Evolutionary conservation across 2,329 filamentous ascomycete genomes (phyloP).

Genomic region (Colletotrichum sp.): DNA sequence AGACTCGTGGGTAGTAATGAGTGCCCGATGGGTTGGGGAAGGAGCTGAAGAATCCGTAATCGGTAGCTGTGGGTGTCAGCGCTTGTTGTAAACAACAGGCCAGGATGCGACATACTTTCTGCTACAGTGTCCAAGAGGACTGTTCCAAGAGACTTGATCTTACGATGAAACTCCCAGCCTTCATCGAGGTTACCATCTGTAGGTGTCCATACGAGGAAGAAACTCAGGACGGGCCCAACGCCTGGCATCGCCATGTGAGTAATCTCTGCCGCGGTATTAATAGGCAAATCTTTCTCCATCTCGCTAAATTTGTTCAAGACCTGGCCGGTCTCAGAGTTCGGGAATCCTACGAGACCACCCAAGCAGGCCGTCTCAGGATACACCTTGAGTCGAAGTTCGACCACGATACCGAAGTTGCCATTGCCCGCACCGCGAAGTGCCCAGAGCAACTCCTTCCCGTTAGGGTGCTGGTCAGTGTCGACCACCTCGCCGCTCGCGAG

Average conservation of each 20-base stretch:
- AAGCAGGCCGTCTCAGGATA: slow-evolving; percentile 30
- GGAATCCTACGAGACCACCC: slow-evolving; percentile 1
- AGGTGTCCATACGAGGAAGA: slow-evolving; percentile 6
- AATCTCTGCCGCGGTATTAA: slow-evolving; percentile 14
- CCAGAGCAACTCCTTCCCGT: slow-evolving; percentile 29
- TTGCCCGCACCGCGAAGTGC: slow-evolving; percentile 45
- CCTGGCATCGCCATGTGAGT: background rate
- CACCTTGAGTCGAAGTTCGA: slow-evolving; percentile 43
- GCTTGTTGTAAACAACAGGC: background rate
- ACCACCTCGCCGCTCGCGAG: slow-evolving; percentile 39
- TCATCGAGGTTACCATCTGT: background rate
- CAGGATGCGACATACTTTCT: background rate
- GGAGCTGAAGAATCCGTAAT: background rate
- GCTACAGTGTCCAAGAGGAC: slow-evolving; percentile 2
- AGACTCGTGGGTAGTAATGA: background rate
- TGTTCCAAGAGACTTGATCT: slow-evolving; percentile 2
- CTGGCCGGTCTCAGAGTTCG: slow-evolving; percentile 29
- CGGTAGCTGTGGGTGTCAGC: background rate
- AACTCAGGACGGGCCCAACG: background rate
- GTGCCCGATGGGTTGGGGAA: background rate
- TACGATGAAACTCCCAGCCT: slow-evolving; percentile 3
- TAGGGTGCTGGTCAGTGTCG: slow-evolving; percentile 35
- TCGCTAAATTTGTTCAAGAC: background rate
- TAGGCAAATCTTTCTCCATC: slow-evolving; percentile 29
- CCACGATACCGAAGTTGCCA: slow-evolving; percentile 39